These are phyloP conservation scores for Petrea volubilis DNA, from an alignment of 257 asterid genomes.

Conservation along the genomic window DNA sequence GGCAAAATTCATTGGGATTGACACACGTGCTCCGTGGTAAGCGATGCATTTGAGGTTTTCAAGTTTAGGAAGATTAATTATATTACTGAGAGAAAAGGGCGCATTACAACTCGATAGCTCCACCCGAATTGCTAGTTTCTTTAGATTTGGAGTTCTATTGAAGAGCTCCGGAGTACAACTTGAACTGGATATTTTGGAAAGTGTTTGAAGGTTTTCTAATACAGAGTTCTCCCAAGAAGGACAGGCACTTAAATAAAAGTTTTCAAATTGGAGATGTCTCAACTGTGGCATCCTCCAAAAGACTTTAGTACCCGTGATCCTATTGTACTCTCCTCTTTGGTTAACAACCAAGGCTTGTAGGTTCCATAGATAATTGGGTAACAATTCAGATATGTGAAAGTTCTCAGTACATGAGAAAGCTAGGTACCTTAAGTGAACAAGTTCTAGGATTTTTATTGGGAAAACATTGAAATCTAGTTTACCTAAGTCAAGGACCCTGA, in stretches of 20 bases:
- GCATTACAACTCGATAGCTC: not conserved
- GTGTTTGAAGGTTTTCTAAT: slow-evolving; percentile 9
- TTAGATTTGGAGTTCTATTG: not conserved
- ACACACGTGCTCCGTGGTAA: not conserved
- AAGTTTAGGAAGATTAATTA: not conserved
- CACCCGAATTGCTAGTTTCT: not conserved
- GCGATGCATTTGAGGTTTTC: not conserved
- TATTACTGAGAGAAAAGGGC: not conserved
- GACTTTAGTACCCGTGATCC: too few relatives aligned
- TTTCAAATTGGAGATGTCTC: slow-evolving; percentile 25
- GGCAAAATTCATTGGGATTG: not conserved
- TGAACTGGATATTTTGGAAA: not conserved
- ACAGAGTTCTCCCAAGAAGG: not conserved
- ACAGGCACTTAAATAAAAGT: not conserved
- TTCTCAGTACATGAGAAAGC: not conserved
- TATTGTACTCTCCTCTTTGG: not conserved
- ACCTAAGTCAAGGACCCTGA: not conserved
- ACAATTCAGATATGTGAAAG: slow-evolving; percentile 8
- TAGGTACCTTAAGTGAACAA: slow-evolving; percentile 21
- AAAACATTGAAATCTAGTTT: not conserved
- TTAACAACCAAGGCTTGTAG: slow-evolving; percentile 23
- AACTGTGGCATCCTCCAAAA: slow-evolving; percentile 27
- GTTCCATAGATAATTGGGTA: slow-evolving; percentile 7
- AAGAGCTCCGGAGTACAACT: not conserved
- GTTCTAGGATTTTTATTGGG: not conserved